These are phyloP conservation scores for Achaetomiella virescens DNA, from an alignment of 495 filamentous ascomycete species.

Conservation along the genomic window DNA sequence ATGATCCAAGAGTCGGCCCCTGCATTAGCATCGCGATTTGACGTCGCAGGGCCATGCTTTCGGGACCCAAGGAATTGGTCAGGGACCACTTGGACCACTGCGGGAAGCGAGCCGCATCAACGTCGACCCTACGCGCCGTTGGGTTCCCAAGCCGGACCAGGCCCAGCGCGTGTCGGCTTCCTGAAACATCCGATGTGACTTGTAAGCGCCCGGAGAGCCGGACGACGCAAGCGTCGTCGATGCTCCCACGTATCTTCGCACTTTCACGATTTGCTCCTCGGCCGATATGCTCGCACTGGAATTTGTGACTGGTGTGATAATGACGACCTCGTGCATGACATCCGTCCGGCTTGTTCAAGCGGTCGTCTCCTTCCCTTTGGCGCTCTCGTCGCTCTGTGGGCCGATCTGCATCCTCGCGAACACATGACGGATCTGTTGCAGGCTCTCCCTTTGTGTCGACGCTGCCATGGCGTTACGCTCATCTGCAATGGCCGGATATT, in stretches of 20 bases:
- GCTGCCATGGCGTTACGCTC: slow-evolving; percentile 58
- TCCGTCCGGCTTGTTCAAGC: slow-evolving; percentile 8
- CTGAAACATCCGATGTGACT: background rate
- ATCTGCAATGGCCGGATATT: slow-evolving; percentile 69
- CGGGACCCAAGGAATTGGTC: slow-evolving; percentile 24
- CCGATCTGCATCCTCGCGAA: slow-evolving; percentile 48
- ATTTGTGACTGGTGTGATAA: background rate
- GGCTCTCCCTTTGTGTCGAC: slow-evolving; percentile 57
- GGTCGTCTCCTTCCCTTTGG: background rate
- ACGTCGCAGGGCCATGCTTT: slow-evolving; percentile 28
- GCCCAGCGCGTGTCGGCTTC: background rate
- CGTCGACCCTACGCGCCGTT: slow-evolving; percentile 14
- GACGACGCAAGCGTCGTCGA: background rate
- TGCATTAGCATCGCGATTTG: slow-evolving; percentile 26
- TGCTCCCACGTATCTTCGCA: background rate
- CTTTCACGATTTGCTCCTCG: background rate
- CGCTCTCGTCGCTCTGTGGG: slow-evolving; percentile 5
- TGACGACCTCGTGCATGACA: background rate
- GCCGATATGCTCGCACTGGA: background rate
- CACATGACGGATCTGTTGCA: slow-evolving; percentile 70
- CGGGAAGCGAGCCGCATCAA: slow-evolving; percentile 29
- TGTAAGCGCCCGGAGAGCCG: slow-evolving; percentile 6
- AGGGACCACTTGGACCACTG: slow-evolving; percentile 19
- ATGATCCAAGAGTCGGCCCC: slow-evolving; percentile 25
- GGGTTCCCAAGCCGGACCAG: background rate